Conservation (phyloP, 2,329 filamentous ascomycete species). For the Penicillium sp. region DNA sequence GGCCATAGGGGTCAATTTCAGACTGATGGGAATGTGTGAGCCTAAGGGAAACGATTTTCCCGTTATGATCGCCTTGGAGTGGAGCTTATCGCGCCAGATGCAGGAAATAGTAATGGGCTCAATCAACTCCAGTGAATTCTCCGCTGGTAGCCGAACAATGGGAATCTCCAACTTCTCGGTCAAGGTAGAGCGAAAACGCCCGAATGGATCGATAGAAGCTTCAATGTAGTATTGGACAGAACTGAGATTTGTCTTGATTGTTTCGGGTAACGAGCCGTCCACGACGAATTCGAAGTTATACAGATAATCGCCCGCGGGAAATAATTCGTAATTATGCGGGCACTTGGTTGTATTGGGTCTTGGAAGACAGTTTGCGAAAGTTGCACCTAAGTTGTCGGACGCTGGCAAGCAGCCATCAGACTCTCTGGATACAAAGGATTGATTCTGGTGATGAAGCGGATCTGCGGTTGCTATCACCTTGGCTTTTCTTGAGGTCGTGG, state of each 20-base stretch:
- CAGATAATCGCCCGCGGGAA: constrained; percentile 72
- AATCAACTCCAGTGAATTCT: constrained; percentile 84
- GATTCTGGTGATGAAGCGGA: no score
- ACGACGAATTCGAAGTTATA: constrained; percentile 81
- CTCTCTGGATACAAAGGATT: no score
- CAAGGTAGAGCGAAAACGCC: constrained; percentile 85
- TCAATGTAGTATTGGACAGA: constrained; percentile 87
- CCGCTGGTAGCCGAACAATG: constrained; percentile 81
- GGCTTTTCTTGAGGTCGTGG: no score
- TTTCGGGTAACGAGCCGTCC: constrained; percentile 77
- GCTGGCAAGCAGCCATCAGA: no score
- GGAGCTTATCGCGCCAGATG: constrained; percentile 91
- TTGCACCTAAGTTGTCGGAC: no score
- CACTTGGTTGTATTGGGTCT: no score
- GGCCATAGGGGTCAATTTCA: constrained; percentile 87
- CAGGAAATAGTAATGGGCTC: constrained; percentile 92
- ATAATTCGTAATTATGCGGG: constrained; percentile 71
- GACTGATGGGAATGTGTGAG: constrained; percentile 84
- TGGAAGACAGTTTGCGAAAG: no score
- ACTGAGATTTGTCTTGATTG: constrained; percentile 81
- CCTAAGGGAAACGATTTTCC: constrained; percentile 93
- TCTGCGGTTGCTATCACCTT: no score
- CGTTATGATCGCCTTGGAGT: constrained; percentile 94
- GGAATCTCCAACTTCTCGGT: constrained; percentile 78
- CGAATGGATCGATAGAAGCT: constrained; percentile 78